Conservation (phyloP, 2,329 filamentous ascomycete genomes). For the Pseudocercospora fijiensis region DNA sequence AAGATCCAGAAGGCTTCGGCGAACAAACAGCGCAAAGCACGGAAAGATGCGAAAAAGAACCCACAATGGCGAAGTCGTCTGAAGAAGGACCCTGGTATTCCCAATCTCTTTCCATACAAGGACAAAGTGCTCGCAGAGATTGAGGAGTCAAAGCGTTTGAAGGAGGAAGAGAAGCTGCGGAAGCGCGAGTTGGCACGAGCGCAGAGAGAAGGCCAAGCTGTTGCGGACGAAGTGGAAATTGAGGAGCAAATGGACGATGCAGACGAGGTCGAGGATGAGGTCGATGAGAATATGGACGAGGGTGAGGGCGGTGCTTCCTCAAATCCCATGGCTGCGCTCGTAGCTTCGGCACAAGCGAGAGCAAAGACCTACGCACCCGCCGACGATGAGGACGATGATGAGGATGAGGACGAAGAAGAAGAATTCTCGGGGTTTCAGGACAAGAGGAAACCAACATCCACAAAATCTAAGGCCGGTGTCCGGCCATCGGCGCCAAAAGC, state of each 20-base stretch:
- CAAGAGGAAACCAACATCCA: conserved; percentile 12
- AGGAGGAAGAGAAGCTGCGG: conserved; percentile 73
- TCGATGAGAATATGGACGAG: conserved; percentile 59
- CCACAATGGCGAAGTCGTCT: conserved; percentile 92
- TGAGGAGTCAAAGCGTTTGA: conserved; percentile 73
- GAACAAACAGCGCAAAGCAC: conserved; percentile 85
- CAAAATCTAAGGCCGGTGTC: conserved; percentile 3
- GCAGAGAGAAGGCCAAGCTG: conserved; percentile 40
- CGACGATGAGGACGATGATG: conserved; percentile 59
- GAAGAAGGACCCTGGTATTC: conserved; percentile 97
- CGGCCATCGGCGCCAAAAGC: conserved; percentile 13
- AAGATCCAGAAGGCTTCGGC: conserved; percentile 93
- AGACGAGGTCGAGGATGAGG: conserved; percentile 51
- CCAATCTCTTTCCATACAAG: conserved; percentile 97
- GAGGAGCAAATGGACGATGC: conserved; percentile 52
- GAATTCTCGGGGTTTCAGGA: conserved; percentile 20
- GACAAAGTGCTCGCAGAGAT: conserved; percentile 92
- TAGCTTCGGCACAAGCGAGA: conserved; percentile 77
- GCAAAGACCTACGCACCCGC: conserved; percentile 66
- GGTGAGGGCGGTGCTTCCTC: conserved; percentile 56
- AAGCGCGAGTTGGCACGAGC: conserved; percentile 66
- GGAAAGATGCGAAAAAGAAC: conserved; percentile 91
- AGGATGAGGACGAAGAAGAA: conserved; percentile 54
- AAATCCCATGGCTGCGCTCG: conserved; percentile 88
- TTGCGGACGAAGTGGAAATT: conserved; percentile 49